These are phyloP conservation scores for Saksenaea vasiformis DNA, from an alignment of 371 early-diverging fungal genomes.

Conservation along the genomic window DNA sequence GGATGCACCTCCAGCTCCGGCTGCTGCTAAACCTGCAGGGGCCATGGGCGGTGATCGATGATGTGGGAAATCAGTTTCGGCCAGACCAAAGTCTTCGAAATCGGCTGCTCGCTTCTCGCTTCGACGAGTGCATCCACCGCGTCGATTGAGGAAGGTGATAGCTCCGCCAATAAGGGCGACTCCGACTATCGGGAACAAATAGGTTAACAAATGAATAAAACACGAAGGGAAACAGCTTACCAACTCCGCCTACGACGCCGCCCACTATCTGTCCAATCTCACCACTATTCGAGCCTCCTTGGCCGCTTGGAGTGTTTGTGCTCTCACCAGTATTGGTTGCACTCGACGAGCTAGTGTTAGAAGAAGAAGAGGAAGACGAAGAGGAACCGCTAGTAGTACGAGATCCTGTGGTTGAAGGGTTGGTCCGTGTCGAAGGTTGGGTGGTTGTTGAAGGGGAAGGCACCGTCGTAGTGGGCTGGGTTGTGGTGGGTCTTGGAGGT, in stretches of 20 bases:
- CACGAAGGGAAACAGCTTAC: conserved; percentile 22
- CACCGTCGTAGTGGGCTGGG: neutral
- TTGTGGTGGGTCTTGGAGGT: conserved; percentile 6
- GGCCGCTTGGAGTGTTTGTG: neutral
- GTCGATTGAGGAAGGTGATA: conserved; percentile 35
- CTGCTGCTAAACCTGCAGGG: conserved; percentile 11
- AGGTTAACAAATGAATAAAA: neutral
- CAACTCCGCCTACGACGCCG: conserved; percentile 42
- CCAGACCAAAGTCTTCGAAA: conserved; percentile 49
- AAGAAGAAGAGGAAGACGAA: neutral
- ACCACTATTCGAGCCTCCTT: conserved; percentile 6
- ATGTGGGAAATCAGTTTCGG: conserved; percentile 44
- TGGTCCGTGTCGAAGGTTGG: neutral
- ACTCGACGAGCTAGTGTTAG: neutral
- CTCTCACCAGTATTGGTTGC: neutral
- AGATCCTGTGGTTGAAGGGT: neutral
- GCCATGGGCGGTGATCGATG: conserved; percentile 27
- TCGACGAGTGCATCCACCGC: conserved; percentile 33
- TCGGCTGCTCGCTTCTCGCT: conserved; percentile 28
- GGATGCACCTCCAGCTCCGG: conserved; percentile 12
- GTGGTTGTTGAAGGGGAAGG: conserved; percentile 6
- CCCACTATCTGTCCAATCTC: conserved; percentile 37
- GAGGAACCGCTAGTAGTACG: neutral
- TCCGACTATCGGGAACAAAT: conserved; percentile 28
- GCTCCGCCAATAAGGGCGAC: conserved; percentile 48